Percentiles rank a stretch among this genome's conserved stretches.
Conservation (phyloP, 2,329 filamentous ascomycete genomes). For the Xylaria sp. region DNA sequence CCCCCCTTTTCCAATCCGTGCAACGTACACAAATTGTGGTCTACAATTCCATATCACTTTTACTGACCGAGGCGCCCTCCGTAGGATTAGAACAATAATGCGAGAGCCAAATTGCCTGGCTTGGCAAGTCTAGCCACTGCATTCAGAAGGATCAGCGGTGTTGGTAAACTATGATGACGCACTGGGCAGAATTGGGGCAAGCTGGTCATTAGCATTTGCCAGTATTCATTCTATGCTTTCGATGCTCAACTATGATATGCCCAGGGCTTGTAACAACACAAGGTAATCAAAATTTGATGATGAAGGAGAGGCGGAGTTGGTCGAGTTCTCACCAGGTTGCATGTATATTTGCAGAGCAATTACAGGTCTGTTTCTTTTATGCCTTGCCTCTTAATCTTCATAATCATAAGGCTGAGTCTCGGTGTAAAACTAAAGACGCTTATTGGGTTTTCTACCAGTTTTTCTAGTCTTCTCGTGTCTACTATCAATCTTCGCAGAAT, state of each 20-base stretch:
- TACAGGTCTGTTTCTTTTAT: not conserved
- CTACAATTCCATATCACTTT: constrained; percentile 9
- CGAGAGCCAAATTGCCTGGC: constrained; percentile 38
- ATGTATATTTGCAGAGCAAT: constrained; percentile 25
- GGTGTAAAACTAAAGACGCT: not conserved
- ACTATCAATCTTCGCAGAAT: not conserved
- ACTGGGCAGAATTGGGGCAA: not conserved
- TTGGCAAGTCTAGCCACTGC: constrained; percentile 41
- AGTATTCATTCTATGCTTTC: constrained; percentile 7
- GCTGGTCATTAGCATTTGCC: not conserved
- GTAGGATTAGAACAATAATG: constrained; percentile 47
- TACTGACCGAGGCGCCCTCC: constrained; percentile 47
- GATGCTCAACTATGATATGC: constrained; percentile 5
- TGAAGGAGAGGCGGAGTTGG: constrained; percentile 27
- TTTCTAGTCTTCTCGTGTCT: not conserved
- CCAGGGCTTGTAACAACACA: constrained; percentile 26
- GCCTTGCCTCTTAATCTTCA: constrained; percentile 1
- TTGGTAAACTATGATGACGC: constrained; percentile 23
- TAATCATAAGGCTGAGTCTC: not conserved
- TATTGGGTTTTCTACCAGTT: not conserved
- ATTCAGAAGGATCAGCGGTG: constrained; percentile 43
- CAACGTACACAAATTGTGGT: not conserved
- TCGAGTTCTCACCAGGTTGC: constrained; percentile 24
- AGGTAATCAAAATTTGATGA: constrained; percentile 19
- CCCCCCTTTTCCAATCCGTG: not conserved